Percentiles rank a stretch among this genome's conserved stretches.
Evolutionary conservation across 495 filamentous ascomycete genomes (phyloP).

Genomic region (Lophium mytilinum): DNA sequence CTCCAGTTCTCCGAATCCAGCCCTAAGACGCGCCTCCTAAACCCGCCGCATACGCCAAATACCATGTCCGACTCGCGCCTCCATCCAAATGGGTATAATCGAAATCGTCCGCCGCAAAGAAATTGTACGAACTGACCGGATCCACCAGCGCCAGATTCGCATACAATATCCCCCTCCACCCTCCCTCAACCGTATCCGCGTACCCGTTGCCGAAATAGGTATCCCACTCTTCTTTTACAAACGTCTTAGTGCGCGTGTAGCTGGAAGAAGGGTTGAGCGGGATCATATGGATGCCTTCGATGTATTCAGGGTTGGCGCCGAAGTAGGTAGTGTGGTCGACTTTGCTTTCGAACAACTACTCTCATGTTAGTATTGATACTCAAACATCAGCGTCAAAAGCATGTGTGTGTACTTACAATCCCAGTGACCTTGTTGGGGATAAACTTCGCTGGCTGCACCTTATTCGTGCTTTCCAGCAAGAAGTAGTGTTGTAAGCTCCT

Average conservation of each 20-base stretch:
- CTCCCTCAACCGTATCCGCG: constrained; percentile 53
- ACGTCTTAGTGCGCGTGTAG: constrained; percentile 56
- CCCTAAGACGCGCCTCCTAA: constrained; percentile 12
- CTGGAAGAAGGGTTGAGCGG: constrained; percentile 67
- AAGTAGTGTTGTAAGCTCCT: constrained; percentile 73
- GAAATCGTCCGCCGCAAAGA: constrained; percentile 63
- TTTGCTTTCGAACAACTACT: constrained; percentile 82
- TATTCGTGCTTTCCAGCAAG: constrained; percentile 61
- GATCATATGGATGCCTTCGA: constrained; percentile 96
- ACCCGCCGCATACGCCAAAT: constrained; percentile 71
- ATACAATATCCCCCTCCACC: constrained; percentile 81
- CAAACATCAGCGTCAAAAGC: constrained; percentile 31
- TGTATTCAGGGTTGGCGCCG: constrained; percentile 67
- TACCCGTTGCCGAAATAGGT: constrained; percentile 59
- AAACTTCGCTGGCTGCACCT: constrained; percentile 68
- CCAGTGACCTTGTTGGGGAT: constrained; percentile 81
- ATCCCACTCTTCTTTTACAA: constrained; percentile 82
- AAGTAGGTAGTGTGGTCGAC: constrained; percentile 94
- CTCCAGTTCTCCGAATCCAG: too few species aligned
- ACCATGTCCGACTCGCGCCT: constrained; percentile 83
- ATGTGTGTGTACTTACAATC: constrained; percentile 37
- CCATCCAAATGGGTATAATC: constrained; percentile 69
- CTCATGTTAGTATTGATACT: not conserved
- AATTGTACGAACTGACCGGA: constrained; percentile 59
- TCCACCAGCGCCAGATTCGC: constrained; percentile 75